Conservation (phyloP, 148 eudicot species). For the Chenopodium album region DNA sequence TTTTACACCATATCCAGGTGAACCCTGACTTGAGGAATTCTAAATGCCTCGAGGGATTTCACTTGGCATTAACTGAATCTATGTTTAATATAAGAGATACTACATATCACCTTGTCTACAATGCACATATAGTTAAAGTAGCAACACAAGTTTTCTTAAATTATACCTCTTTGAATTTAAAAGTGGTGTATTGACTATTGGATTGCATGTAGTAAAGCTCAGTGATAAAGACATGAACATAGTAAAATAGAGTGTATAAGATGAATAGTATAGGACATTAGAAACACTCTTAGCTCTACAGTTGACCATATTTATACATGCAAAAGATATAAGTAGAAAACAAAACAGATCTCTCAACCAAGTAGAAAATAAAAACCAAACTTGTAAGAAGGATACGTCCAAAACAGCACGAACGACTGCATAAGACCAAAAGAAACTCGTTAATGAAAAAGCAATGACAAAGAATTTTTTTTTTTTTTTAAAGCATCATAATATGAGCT, state of each 20-base stretch:
- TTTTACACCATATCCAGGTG: too few relatives aligned
- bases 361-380: not conserved
- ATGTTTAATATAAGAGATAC: not conserved
- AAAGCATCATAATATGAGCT: not conserved
- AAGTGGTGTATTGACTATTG: not conserved
- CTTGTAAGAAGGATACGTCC: constrained; percentile 76
- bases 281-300: constrained; percentile 1
- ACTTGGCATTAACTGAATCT: not conserved
- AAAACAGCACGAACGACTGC: constrained; percentile 99
- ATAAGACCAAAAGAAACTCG: constrained; percentile 32
- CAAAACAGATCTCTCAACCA: not conserved
- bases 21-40: not conserved
- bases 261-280: not conserved
- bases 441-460: constrained; percentile 16
- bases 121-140: not conserved
- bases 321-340: not conserved
- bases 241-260: not conserved
- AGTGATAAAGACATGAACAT: not conserved
- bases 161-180: not conserved
- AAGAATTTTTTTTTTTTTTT: too few relatives aligned
- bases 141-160: not conserved
- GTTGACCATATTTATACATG: not conserved
- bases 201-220: not conserved
- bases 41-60: not conserved
- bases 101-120: not conserved